phyloP scores from a whole-genome alignment of 2,329 filamentous ascomycete genomes.

The Aspergillus candidus region DNA sequence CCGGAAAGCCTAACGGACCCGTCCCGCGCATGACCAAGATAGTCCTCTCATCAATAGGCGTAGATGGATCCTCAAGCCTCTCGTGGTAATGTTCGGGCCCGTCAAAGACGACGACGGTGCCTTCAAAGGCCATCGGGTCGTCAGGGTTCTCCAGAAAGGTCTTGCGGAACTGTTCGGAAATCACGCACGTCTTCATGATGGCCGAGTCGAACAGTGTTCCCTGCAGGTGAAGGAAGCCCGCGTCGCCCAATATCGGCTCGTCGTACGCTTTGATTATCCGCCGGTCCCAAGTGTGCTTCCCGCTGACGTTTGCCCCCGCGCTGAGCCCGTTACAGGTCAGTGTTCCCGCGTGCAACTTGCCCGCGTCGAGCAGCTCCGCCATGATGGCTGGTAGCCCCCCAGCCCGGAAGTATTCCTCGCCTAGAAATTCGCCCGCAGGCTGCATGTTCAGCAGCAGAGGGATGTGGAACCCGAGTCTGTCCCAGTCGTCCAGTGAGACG shows the following conservation, averaged over 20 bases:
- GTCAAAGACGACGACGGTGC: slow-evolving; percentile 45
- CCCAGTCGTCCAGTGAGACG: slow-evolving; percentile 50
- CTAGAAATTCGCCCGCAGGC: slow-evolving; percentile 48
- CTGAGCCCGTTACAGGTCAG: slow-evolving; percentile 46
- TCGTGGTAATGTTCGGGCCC: slow-evolving; percentile 46
- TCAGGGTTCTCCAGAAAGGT: slow-evolving; percentile 42
- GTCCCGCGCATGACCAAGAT: slow-evolving; percentile 47
- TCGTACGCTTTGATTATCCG: slow-evolving; percentile 42
- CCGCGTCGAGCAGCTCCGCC: slow-evolving; percentile 47
- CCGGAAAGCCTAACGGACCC: slow-evolving; percentile 47
- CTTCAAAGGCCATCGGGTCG: slow-evolving; percentile 46
- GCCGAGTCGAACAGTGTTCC: slow-evolving; percentile 48
- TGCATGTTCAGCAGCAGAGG: slow-evolving; percentile 52
- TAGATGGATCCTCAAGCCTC: slow-evolving; percentile 38
- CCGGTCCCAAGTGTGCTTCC: slow-evolving; percentile 47
- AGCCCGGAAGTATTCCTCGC: slow-evolving; percentile 51
- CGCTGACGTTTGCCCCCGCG: slow-evolving; percentile 39
- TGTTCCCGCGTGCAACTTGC: slow-evolving; percentile 40
- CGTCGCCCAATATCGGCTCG: slow-evolving; percentile 44
- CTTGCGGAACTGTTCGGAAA: slow-evolving; percentile 41
- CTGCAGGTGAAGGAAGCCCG: slow-evolving; percentile 47
- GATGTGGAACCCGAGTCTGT: slow-evolving; percentile 44
- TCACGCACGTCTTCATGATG: slow-evolving; percentile 50
- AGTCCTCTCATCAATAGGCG: slow-evolving; percentile 36
- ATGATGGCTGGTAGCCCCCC: slow-evolving; percentile 50